Conservation (phyloP, 495 filamentous ascomycete genomes). For the Parathielavia hyrcaniae region DNA sequence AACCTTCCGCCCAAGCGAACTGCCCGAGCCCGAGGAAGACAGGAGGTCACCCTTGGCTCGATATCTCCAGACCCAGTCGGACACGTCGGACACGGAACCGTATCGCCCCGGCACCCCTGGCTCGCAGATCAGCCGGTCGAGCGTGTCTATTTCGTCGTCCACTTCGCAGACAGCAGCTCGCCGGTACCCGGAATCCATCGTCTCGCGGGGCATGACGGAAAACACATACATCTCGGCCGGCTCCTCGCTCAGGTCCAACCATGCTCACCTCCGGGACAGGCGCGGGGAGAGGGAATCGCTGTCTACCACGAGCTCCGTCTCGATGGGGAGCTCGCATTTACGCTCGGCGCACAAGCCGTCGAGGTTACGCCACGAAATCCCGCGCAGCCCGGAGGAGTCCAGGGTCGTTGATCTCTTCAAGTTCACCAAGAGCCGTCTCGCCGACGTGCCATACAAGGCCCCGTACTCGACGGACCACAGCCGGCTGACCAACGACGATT, state of each 20-base stretch:
- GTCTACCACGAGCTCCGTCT: slow-evolving; percentile 55
- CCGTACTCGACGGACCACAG: slow-evolving; percentile 55
- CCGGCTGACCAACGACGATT: slow-evolving; percentile 70
- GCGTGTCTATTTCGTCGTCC: slow-evolving; percentile 49
- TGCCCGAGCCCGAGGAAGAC: slow-evolving; percentile 62
- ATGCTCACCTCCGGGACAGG: slow-evolving; percentile 34
- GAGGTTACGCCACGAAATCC: slow-evolving; percentile 73
- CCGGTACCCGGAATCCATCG: slow-evolving; percentile 40
- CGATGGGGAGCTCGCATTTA: slow-evolving; percentile 54
- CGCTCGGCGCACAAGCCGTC: slow-evolving; percentile 60
- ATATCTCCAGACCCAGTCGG: slow-evolving; percentile 50
- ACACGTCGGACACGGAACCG: slow-evolving; percentile 46
- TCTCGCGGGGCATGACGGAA: slow-evolving; percentile 48
- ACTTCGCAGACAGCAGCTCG: slow-evolving; percentile 37
- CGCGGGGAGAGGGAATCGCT: slow-evolving; percentile 48
- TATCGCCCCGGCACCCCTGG: slow-evolving; percentile 56
- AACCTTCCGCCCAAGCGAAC: slow-evolving; percentile 46
- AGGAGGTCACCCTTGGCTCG: slow-evolving; percentile 60
- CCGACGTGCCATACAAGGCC: slow-evolving; percentile 70
- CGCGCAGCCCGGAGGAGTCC: slow-evolving; percentile 54
- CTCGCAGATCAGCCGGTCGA: slow-evolving; percentile 61
- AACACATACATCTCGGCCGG: slow-evolving; percentile 60
- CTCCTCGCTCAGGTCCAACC: slow-evolving; percentile 46
- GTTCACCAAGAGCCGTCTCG: slow-evolving; percentile 63
- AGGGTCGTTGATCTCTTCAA: slow-evolving; percentile 61